These are phyloP conservation scores for Umbilicaria muhlenbergii DNA, from an alignment of 495 filamentous ascomycete genomes.

Conservation along the genomic window DNA sequence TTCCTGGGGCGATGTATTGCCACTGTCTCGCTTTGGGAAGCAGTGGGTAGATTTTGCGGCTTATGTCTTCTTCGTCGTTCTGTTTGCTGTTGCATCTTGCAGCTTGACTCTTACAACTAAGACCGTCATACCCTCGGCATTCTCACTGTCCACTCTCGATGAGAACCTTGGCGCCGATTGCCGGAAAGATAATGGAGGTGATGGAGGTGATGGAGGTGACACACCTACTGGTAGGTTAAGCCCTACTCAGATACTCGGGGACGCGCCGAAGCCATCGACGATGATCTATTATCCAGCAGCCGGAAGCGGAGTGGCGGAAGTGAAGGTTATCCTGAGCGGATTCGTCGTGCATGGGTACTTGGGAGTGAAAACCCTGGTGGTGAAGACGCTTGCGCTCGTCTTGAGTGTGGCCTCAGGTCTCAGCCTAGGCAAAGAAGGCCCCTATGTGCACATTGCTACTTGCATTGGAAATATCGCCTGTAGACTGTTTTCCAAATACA, in stretches of 20 bases:
- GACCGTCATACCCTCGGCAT: slow-evolving; percentile 77
- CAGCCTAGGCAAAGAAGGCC: slow-evolving; percentile 91
- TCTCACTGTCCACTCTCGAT: slow-evolving; percentile 74
- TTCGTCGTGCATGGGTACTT: slow-evolving; percentile 96
- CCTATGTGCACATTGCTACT: slow-evolving; percentile 92
- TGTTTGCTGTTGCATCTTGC: slow-evolving; percentile 62
- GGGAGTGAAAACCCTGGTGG: slow-evolving; percentile 70
- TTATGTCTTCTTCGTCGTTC: slow-evolving; percentile 54
- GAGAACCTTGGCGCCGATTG: slow-evolving; percentile 48
- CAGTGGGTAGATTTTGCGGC: slow-evolving; percentile 57
- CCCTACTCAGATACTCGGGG: slow-evolving; percentile 10
- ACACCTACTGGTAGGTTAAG: slow-evolving; percentile 22
- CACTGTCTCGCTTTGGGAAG: slow-evolving; percentile 33
- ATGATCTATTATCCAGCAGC: slow-evolving; percentile 94
- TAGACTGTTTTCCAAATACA: slow-evolving; percentile 84
- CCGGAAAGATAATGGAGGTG: slow-evolving; percentile 18
- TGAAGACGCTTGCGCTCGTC: slow-evolving; percentile 73
- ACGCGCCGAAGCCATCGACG: slow-evolving; percentile 29
- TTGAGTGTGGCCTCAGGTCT: slow-evolving; percentile 85
- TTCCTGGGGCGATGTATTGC: slow-evolving; percentile 58
- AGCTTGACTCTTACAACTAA: slow-evolving; percentile 72
- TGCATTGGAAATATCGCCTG: slow-evolving; percentile 94
- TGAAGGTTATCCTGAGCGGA: slow-evolving; percentile 92
- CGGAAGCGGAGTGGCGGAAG: slow-evolving; percentile 91
- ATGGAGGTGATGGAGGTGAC: slow-evolving; percentile 22